These are phyloP conservation scores for Pseudonitzschia multiseries DNA, from an alignment of 108 stramenopile species.

Conservation along the genomic window DNA sequence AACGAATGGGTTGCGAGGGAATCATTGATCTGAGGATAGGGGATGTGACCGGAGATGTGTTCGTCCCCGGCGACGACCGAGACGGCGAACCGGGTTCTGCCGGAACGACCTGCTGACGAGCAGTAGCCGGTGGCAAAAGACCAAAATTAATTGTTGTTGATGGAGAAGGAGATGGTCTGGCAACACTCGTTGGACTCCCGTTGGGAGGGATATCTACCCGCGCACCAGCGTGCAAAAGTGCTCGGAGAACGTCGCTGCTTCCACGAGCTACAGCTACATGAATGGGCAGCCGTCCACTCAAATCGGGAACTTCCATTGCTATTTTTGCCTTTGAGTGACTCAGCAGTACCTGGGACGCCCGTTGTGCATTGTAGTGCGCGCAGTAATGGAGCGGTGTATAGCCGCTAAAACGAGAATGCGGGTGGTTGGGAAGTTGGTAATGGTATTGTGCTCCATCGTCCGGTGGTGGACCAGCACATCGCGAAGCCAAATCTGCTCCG, in stretches of 20 bases:
- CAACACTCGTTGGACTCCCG: conserved; percentile 5
- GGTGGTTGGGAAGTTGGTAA: conserved; percentile 37
- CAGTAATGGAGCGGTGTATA: conserved; percentile 88
- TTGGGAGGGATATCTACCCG: conserved; percentile 56
- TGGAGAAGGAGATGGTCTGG: conserved; percentile 6
- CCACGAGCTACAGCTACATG: conserved; percentile 85
- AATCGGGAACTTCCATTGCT: conserved; percentile 76
- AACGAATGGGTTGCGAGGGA: conserved; percentile 72
- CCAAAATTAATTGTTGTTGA: conserved; percentile 16
- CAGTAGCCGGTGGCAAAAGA: conserved; percentile 21
- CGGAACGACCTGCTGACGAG: conserved; percentile 16
- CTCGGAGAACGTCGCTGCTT: conserved; percentile 76
- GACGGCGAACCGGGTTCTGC: conserved; percentile 26
- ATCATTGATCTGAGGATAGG: conserved; percentile 79
- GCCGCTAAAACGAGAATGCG: conserved; percentile 77
- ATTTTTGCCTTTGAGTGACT: conserved; percentile 37
- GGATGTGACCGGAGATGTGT: conserved; percentile 68
- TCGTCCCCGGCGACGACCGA: conserved; percentile 18
- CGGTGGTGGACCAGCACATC: conserved; percentile 66
- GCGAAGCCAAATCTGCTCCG: conserved; percentile 71
- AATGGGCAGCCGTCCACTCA: conserved; percentile 82
- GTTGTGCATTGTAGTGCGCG: conserved; percentile 84
- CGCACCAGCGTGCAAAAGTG: conserved; percentile 76
- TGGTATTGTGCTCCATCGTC: conserved; percentile 37
- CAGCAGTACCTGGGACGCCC: conserved; percentile 65